phyloP scores from a whole-genome alignment of 208 protist genomes.

The Leishmania turanica region DNA sequence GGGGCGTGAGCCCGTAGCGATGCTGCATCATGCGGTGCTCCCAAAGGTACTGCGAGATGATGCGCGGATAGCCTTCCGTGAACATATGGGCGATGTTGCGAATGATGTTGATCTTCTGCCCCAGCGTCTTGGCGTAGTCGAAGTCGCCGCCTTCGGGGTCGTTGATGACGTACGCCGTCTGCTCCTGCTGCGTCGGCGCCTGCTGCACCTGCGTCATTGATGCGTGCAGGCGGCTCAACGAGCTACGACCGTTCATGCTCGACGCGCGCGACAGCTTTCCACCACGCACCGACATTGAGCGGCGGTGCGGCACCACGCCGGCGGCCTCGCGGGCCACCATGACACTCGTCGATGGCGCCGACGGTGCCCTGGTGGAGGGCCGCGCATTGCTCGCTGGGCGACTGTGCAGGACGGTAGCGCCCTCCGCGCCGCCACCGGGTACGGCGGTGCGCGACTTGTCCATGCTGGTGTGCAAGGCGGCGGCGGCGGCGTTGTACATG shows the following conservation, averaged over 20 bases:
- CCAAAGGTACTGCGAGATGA: constrained; percentile 91
- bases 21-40: constrained; percentile 78
- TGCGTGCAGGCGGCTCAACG: constrained; percentile 30
- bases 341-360: constrained; percentile 35
- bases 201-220: constrained; percentile 31
- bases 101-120: constrained; percentile 60
- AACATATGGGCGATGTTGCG: constrained; percentile 93
- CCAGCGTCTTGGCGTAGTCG: constrained; percentile 47
- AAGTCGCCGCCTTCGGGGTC: constrained; percentile 90
- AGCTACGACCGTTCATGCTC: constrained; percentile 29
- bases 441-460: constrained; percentile 23
- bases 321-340: constrained; percentile 59
- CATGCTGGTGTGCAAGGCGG: background rate
- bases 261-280: constrained; percentile 12
- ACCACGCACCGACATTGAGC: constrained; percentile 33
- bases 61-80: constrained; percentile 88
- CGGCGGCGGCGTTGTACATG: constrained; percentile 16
- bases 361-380: constrained; percentile 13
- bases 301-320: constrained; percentile 73
- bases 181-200: constrained; percentile 10
- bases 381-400: constrained; percentile 19
- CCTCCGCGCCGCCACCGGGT: constrained; percentile 11
- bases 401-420: constrained; percentile 13
- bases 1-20: constrained; percentile 69
- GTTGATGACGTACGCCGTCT: constrained; percentile 67